phyloP scores from a whole-genome alignment of 2,329 filamentous ascomycete genomes.

The Xylariales sp. region DNA sequence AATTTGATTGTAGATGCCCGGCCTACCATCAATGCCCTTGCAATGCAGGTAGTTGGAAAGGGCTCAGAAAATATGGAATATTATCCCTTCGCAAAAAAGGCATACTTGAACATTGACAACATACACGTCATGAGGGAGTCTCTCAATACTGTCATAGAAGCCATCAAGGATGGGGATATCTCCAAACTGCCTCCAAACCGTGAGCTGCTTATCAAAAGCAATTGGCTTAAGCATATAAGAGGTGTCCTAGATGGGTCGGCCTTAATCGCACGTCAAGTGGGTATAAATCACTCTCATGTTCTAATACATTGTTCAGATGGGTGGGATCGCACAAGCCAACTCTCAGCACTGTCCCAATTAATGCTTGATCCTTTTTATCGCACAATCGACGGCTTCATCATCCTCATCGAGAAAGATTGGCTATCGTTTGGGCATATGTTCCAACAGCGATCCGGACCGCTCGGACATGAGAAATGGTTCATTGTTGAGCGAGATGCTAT shows the following conservation, averaged over 20 bases:
- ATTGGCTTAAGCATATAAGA: constrained; percentile 90
- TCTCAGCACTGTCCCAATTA: constrained; percentile 90
- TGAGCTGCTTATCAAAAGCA: constrained; percentile 83
- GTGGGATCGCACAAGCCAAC: constrained; percentile 96
- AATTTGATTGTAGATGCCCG: constrained; percentile 97
- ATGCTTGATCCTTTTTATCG: constrained; percentile 96
- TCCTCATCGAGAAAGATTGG: constrained; percentile 97
- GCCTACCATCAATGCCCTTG: constrained; percentile 91
- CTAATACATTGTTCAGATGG: constrained; percentile 98
- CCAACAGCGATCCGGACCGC: constrained; percentile 85
- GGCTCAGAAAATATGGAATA: constrained; percentile 98
- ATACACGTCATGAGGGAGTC: constrained; percentile 98
- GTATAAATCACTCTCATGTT: constrained; percentile 92
- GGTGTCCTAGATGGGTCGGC: constrained; percentile 85
- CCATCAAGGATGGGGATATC: constrained; percentile 91
- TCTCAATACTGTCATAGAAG: constrained; percentile 85
- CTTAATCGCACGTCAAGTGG: constrained; percentile 87
- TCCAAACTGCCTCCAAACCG: constrained; percentile 83
- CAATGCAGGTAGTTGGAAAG: constrained; percentile 91
- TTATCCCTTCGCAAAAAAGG: constrained; percentile 91
- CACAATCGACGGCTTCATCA: constrained; percentile 93
- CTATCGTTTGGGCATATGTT: constrained; percentile 99
- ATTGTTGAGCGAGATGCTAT: constrained; percentile 82
- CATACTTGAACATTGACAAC: constrained; percentile 95
- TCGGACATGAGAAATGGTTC: constrained; percentile 96